Evolutionary conservation across 345 rosid species (phyloP).

Genomic region (Turnera subulata): DNA sequence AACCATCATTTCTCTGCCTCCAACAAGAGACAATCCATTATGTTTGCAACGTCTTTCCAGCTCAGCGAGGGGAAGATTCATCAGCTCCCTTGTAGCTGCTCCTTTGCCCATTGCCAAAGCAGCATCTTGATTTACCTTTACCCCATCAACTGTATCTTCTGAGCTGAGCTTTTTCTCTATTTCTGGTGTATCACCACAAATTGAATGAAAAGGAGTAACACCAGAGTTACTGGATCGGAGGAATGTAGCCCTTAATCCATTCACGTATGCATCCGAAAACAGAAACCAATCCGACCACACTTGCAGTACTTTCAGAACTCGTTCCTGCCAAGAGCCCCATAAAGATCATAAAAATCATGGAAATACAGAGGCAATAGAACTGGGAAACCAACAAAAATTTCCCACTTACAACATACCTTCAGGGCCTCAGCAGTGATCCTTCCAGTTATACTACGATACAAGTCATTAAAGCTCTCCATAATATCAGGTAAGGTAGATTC

Average conservation of each 20-base stretch:
- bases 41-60: constrained; percentile 97
- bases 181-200: constrained; percentile 86
- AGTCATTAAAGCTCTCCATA: constrained; percentile 98
- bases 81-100: constrained; percentile 83
- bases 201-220: constrained; percentile 74
- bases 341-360: constrained; percentile 10
- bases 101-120: constrained; percentile 95
- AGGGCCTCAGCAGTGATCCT: constrained; percentile 98
- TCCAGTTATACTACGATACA: constrained; percentile 90
- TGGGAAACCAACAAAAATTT: constrained; percentile 4
- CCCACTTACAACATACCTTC: constrained; percentile 45
- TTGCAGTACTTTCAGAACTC: constrained; percentile 92
- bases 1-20: constrained; percentile 98
- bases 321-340: constrained; percentile 55
- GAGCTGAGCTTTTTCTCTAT: constrained; percentile 54
- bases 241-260: constrained; percentile 93
- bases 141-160: constrained; percentile 43
- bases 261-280: constrained; percentile 95
- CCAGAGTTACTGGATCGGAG: constrained; percentile 86
- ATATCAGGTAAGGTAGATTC: constrained; percentile 89
- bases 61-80: constrained; percentile 86
- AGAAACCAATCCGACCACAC: constrained; percentile 99
- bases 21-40: constrained; percentile 93
- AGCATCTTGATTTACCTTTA: constrained; percentile 65
- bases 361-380: constrained; percentile 8